Base-by-base conservation (phyloP, 306 rosid genomes). In the Lathyrus oleraceus region DNA sequence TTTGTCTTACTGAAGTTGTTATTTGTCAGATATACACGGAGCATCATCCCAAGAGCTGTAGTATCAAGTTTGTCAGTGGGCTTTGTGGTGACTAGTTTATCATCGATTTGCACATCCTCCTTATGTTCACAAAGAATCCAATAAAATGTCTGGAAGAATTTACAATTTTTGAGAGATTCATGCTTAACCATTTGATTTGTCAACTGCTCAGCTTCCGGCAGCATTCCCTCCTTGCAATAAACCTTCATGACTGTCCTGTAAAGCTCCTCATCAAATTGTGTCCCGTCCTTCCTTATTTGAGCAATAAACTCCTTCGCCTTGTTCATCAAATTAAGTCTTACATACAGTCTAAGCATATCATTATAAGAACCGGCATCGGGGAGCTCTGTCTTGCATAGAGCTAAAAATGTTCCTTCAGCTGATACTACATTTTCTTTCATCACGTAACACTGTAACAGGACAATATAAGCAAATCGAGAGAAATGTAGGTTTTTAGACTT, bases 281-380 rank as follows among this genome's bases (percentile, higher is more conserved):
- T 83, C 21, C 58, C 69, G 15, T 78, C 81, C 62, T 84, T 78
- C 72, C 85, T 85, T 49, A 93, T 79, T 16, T 42, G 91, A 68
- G 71, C 57, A 48, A 87, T 83, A 76, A 90, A 93, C 73, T 76
- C 82, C 84, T 81, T 88, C 3, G 90, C 96, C 85, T 83, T 83
- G 53, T 82, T 77, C 62, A 81, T 76, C 75, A 83, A 72, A 77
- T 74, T 81, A 68, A 93, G 85, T 58, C 77, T 68, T n/a, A 73
- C 3, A 64, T 87, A 93, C 80, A 93, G 78, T 71, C 48, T 84
- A 75, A 93, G 98, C 88, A 93, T 76, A 77, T 84, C 91, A 72
- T 70, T 76, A 79, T 97, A 90, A 53, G 90, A 85, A 73, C 98
- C 89, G 67, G 97, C 87, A 87, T 93, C 97, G 63, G 97, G 96